Evolutionary conservation across 2,329 filamentous ascomycete species (phyloP).

Genomic region (Cladorrhinum sp.): DNA sequence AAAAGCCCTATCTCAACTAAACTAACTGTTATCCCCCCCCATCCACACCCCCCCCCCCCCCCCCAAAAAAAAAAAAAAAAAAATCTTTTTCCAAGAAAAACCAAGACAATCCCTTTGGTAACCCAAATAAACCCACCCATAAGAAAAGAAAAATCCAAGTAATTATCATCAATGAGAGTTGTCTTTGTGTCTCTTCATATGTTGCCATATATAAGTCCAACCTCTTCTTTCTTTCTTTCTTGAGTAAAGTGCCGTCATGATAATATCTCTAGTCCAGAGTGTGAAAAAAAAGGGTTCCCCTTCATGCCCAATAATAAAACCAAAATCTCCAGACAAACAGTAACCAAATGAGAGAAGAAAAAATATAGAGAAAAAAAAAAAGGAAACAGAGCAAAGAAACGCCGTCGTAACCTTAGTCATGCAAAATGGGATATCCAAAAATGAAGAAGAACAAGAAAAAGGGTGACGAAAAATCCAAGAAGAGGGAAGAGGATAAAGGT

Average conservation of each 20-base stretch:
- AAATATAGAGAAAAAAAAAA: background rate
- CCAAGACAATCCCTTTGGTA: no score
- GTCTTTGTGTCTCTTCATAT: background rate
- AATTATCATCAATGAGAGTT: background rate
- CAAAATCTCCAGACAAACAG: no score
- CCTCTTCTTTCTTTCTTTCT: background rate
- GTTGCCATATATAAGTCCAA: background rate
- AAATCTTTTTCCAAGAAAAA: no score
- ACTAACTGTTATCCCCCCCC: background rate
- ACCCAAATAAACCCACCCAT: background rate
- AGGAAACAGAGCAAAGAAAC: background rate
- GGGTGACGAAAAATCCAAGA: background rate
- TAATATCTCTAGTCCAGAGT: background rate
- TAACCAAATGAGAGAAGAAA: background rate
- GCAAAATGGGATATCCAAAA: background rate
- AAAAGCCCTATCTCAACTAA: no score
- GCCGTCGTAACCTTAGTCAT: background rate
- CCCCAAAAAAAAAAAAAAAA: conserved; percentile 13
- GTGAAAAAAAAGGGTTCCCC: background rate
- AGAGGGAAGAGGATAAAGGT: no score
- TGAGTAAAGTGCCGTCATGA: background rate
- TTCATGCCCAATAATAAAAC: conserved; percentile 1
- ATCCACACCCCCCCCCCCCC: no score
- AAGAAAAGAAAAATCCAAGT: background rate
- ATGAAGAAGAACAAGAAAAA: background rate